Evolutionary conservation across 805 yeast genomes (phyloP), one percentile per base, ranked within the genome.

Genomic region (Candida xyloterini): DNA sequence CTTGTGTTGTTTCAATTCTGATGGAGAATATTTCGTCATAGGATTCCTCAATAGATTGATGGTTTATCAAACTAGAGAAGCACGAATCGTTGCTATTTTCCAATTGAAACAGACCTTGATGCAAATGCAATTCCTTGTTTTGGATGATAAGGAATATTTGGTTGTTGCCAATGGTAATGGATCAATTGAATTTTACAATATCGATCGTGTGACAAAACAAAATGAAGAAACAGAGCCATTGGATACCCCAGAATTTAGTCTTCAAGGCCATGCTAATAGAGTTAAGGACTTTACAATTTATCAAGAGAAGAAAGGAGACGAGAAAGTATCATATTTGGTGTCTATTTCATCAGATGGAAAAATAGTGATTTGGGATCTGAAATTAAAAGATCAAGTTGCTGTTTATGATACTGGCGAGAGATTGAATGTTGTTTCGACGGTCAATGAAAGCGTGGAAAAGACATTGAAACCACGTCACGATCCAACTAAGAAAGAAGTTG

Each of bases 331-430:
- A 10, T 84, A 73, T 55, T 62, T 93, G 55, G 74, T 86, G 0
- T 83, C 95, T 2, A 86, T 89, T 10, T 86, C 96, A 0, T 86
- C 97, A 0, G 98, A 91, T 62, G 98, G 98, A 18, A 84, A 78
- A 54, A 82, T 91, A 37, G 95, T 93, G 7, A 84, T 91, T 3
- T 91, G 97, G 96, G 84, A 90, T 57, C 65, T 82, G 57, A 58
- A 65, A 1, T 54, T 67, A 2, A 72, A 74, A 52, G 95, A 86
- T 53, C 95, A 89, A 60, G 74, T 89, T 16, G 97, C 96, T 0
- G 93, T 88, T 3, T 91, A 89, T 59, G 87, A 82, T 48, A 76
- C 91, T 15, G 95, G 95, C 10, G 98, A 93, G 64, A 74, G 99
- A 55, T 73, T 93, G 47, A 91, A 87, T 60, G 91, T 96, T 65